Conservation (phyloP, 1,284 basidiomycete species). For the Microbotryum lychnidis-dioicae region DNA sequence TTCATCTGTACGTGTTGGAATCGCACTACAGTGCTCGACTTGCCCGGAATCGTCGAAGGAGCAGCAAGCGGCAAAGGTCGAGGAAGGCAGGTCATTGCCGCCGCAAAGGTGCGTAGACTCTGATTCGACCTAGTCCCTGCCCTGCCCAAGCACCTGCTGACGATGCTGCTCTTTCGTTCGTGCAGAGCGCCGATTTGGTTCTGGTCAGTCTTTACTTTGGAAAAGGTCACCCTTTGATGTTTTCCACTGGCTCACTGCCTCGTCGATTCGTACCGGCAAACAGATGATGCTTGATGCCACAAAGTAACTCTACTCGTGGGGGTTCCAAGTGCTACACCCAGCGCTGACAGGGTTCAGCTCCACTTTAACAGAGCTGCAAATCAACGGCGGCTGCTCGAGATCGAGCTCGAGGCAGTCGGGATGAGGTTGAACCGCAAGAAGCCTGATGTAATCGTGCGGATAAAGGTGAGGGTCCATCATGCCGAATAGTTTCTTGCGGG, state of each 20-base stretch:
- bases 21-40: constrained; percentile 58
- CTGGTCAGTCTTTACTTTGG: constrained; percentile 23
- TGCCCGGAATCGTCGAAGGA: constrained; percentile 96
- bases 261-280: not conserved
- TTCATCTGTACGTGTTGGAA: too few species aligned
- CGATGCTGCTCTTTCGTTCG: constrained; percentile 46
- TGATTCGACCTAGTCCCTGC: not conserved
- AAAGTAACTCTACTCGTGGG: constrained; percentile 46
- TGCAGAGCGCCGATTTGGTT: constrained; percentile 89
- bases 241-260: too few species aligned
- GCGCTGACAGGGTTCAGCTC: not conserved
- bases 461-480: constrained; percentile 7
- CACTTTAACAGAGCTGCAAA: constrained; percentile 57
- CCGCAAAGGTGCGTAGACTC: constrained; percentile 51
- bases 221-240: too few species aligned
- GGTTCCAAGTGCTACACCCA: too few species aligned
- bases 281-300: constrained; percentile 88
- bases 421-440: constrained; percentile 83
- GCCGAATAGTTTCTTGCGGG: not conserved
- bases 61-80: constrained; percentile 87
- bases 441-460: constrained; percentile 57
- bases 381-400: constrained; percentile 76
- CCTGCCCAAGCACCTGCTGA: not conserved
- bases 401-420: constrained; percentile 91
- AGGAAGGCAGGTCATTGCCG: constrained; percentile 81